Base-by-base conservation (phyloP, 345 rosid genomes). In the Populus euphratica region DNA sequence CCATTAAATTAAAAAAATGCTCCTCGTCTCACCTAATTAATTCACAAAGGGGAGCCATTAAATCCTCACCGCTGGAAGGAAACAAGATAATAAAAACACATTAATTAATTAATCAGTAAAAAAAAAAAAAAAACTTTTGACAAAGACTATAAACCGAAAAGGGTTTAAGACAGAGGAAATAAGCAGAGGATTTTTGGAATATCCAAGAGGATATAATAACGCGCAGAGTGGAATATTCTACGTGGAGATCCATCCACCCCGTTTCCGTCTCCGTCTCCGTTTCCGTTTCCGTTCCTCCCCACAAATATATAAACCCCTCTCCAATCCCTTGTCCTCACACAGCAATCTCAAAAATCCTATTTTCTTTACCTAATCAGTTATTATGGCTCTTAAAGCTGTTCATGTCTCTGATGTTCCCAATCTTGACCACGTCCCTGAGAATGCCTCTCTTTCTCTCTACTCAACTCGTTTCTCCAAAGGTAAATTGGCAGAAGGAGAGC, bases 351-450 rank as follows among this genome's bases (percentile, higher is more conserved):
- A 10, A 20, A 70, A 27, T 17, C 44, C 68, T 14, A 8, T 29
- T 31, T 29, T 39, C 10, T 64, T n/a, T 68, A 10, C 14, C 14
- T 20, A 1, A 12, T 12, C 5, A 23, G 2, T 9, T 21, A n/a
- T 12, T 71, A 87, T 92, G 97, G 98, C 97, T 74, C 92, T 96
- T 18, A 89, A 91, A 76, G 97, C 98, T 59, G 93, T 91, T 11
- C 92, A 90, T 73, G 95, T 92, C 81, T 83, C 97, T 83, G 94
- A 93, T 72, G 95, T 93, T 20, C 97, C 96, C 0, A 81, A 74
- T 80, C 90, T 91, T 73, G 92, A 93, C 82, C 90, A 88, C 18
- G 90, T 91, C 69, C 88, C 88, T 1, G 91, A 89, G 1, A 83
- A 84, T 77, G 88, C 88, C 10, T 85, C 93, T 54, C 78, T 85